Evolutionary conservation across 108 stramenopile species (phyloP), one percentile per base, ranked within the genome.

Genomic region (Skeletonema tropicum): DNA sequence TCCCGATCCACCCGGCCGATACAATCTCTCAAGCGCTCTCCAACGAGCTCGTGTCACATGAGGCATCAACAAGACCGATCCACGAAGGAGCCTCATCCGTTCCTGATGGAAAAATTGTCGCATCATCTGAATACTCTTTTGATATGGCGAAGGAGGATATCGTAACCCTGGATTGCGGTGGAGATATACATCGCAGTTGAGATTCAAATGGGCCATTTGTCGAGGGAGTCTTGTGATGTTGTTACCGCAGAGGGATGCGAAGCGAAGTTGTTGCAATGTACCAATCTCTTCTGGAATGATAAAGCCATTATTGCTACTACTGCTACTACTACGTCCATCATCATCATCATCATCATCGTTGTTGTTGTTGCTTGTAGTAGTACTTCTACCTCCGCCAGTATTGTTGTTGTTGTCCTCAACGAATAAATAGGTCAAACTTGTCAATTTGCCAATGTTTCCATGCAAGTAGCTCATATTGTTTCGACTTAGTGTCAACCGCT

Each of bases 21-120:
- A 77, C 71, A 82, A 46, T 21, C 81, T 39, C 55, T 82, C 75
- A 49, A 77, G 66, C 7, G 81, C 81, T 23, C 81, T 62, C 48
- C 46, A 60, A 46, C 61, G 42, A 26, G 70, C 75, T n/a, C 74
- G 60, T 38, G 70, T 75, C 25, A 75, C 38, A 70, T 80, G 74
- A 0, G 79, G 79, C 23, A 64, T 32, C 38, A 80, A 70, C 48
- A 74, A 42, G 11, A 68, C 48, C 19, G 48, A 14, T 10, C 79
- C 79, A 70, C 49, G 35, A 14, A 80, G 31, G 36, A 80, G 38
- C 19, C 45, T 38, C 79, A 80, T 80, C 57, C 67, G 38, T 33
- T 80, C 79, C 46, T 39, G 29, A 45, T 80, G 79, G 45, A 80
- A 80, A 59, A 62, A 80, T 55, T 62, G 23, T 35, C 71, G 66